These are phyloP conservation scores for Fimicolochytrium jonesii DNA, from an alignment of 192 early-diverging fungal species.

Conservation along the genomic window DNA sequence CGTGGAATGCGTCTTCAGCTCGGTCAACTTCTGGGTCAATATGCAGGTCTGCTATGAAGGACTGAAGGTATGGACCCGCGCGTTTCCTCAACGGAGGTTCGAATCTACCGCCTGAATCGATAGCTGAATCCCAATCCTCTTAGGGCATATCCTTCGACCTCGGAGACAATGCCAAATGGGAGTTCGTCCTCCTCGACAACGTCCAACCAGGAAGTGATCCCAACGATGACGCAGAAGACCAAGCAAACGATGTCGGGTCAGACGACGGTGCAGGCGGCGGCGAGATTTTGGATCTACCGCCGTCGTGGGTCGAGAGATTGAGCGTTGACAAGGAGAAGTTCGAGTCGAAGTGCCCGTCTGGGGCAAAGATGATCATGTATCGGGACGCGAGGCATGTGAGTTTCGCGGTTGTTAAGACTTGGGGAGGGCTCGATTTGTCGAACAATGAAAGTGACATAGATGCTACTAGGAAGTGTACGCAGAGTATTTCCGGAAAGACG, in stretches of 20 bases:
- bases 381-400: slow-evolving; percentile 39
- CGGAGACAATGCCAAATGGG: slow-evolving; percentile 60
- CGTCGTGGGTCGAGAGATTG: slow-evolving; percentile 49
- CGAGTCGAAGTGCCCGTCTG: slow-evolving; percentile 46
- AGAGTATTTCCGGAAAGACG: slow-evolving; percentile 51
- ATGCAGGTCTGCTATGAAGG: slow-evolving; percentile 63
- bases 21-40: slow-evolving; percentile 59
- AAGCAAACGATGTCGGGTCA: slow-evolving; percentile 31
- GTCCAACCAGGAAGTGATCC: slow-evolving; percentile 40
- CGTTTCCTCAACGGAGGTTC: too few relatives aligned
- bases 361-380: slow-evolving; percentile 47
- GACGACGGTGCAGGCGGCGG: slow-evolving; percentile 33
- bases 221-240: slow-evolving; percentile 25
- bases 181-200: slow-evolving; percentile 55
- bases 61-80: slow-evolving; percentile 44
- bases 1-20: slow-evolving; percentile 55
- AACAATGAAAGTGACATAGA: too few relatives aligned
- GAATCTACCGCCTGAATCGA: too few relatives aligned
- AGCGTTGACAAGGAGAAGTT: slow-evolving; percentile 46
- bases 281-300: slow-evolving; percentile 53
- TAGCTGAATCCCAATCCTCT: too few relatives aligned
- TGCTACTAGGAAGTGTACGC: slow-evolving; percentile 56
- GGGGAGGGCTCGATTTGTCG: too few relatives aligned
- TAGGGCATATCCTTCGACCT: slow-evolving; percentile 60
- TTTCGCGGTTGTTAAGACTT: too few relatives aligned